Evolutionary conservation across 257 asterid genomes (phyloP), one percentile per base, ranked within the genome.

Genomic region (Solanum paucissectum): DNA sequence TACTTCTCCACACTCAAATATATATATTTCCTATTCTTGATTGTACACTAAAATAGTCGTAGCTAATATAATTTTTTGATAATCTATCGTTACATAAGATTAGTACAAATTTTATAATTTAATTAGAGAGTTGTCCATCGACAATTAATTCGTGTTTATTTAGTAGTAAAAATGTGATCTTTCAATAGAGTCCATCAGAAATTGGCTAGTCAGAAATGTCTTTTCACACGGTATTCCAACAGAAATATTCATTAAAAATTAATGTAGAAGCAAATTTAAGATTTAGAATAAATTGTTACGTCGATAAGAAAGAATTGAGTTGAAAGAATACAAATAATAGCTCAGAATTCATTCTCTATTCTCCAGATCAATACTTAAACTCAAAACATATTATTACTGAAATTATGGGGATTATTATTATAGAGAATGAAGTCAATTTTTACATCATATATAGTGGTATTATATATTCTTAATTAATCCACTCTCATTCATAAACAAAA

Each of bases 1-100:
- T 88, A 77, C 90, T 72, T 60, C 36, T 76, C 83, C 74, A 12
- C 38, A 44, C 76, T 55, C 25, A 68, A 16, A 16, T 68, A 68
- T 5, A 11, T 66, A 10, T 68, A 68, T 68, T 25, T 68, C 34
- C 74, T 8, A 68, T 64, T 64, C 18, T 62, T 25, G 33, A 12
- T 64, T 1, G 69, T 23, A 9, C 14, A 58, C 66, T 58, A 20
- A 18, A 20, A 20, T 58, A 58, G 1, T 58, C 0, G 11, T 20
- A 20, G 27, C 27, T 58, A 7, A 60, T 60, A 60, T 8, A 3
- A 0, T 60, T 21, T 21, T 60, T 60, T 60, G 3, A n/a, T 58
- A 62, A 62, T 62, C 0, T n/a, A 0, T 62, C 8, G 7, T n/a
- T 62, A 62, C n/a, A 62, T n/a, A n/a, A n/a, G 0, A 11, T 2